A percentile compares a stretch with the other conserved stretches of the same genome.
phyloP scores from a whole-genome alignment of 2,329 filamentous ascomycete species.

The Hirsutella minnesotensis region DNA sequence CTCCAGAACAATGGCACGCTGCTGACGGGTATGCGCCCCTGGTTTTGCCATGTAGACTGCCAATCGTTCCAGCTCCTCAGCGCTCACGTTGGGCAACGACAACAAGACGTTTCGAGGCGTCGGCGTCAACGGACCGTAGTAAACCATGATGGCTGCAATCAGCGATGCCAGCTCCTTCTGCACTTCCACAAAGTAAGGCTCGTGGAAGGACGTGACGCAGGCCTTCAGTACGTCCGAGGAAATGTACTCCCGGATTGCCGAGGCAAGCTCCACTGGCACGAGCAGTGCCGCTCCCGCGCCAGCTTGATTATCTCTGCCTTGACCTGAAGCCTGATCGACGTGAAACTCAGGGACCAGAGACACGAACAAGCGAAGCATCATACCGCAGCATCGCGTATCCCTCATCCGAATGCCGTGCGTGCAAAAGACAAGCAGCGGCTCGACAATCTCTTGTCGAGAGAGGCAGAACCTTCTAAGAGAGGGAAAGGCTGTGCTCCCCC shows the following conservation, averaged over 20 bases:
- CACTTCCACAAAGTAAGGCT: conserved; percentile 91
- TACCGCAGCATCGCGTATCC: conserved; percentile 77
- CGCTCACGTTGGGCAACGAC: conserved; percentile 64
- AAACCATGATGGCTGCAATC: conserved; percentile 73
- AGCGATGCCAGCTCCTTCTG: conserved; percentile 84
- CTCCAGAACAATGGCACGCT: conserved; percentile 72
- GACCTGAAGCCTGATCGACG: conserved; percentile 34
- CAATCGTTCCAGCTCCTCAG: conserved; percentile 53
- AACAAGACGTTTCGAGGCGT: conserved; percentile 69
- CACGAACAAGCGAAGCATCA: conserved; percentile 77
- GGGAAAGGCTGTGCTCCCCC: conserved; percentile 29
- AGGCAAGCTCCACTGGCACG: conserved; percentile 41
- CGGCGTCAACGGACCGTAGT: conserved; percentile 57
- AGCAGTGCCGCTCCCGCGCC: conserved; percentile 26
- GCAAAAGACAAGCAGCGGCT: conserved; percentile 83
- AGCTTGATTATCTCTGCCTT: conserved; percentile 6
- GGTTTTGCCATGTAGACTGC: conserved; percentile 48
- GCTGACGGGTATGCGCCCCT: conserved; percentile 54
- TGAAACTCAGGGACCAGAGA: conserved; percentile 72
- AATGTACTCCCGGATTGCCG: conserved; percentile 78
- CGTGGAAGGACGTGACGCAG: conserved; percentile 81
- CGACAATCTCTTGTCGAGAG: conserved; percentile 63
- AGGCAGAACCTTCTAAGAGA: conserved; percentile 76
- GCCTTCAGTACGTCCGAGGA: conserved; percentile 80
- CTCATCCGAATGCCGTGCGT: conserved; percentile 82